Evolutionary conservation across 257 asterid genomes (phyloP).

Genomic region (Solanum chmielewskii): DNA sequence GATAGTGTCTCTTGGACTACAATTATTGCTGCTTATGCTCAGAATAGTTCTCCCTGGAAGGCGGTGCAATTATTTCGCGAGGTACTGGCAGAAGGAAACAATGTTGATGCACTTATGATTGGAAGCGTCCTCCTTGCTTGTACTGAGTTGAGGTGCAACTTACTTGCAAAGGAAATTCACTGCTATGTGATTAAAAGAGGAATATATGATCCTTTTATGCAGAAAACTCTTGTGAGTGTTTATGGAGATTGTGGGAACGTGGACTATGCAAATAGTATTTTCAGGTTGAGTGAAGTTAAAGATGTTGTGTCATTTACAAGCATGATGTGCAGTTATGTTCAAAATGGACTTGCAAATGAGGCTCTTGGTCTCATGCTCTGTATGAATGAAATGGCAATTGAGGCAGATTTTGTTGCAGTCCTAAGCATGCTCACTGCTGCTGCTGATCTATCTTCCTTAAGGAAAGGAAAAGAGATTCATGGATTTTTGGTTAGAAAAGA

Average conservation of each 20-base stretch:
- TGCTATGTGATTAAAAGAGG: constrained; percentile 38
- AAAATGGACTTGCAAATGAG: constrained; percentile 50
- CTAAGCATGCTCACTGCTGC: constrained; percentile 50
- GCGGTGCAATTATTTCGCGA: constrained; percentile 39
- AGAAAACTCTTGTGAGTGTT: constrained; percentile 43
- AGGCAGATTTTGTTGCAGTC: constrained; percentile 52
- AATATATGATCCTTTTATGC: constrained; percentile 28
- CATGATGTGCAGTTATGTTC: constrained; percentile 59
- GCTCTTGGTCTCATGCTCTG: constrained; percentile 48
- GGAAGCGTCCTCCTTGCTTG: constrained; percentile 68
- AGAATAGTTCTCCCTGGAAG: constrained; percentile 27
- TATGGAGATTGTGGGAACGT: constrained; percentile 62
- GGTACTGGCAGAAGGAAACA: constrained; percentile 20
- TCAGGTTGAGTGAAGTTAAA: constrained; percentile 28
- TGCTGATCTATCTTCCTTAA: constrained; percentile 44
- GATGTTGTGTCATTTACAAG: constrained; percentile 68
- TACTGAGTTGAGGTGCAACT: constrained; percentile 37
- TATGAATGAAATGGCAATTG: constrained; percentile 40
- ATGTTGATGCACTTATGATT: constrained; percentile 44
- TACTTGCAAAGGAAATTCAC: constrained; percentile 54
- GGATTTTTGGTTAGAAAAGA: constrained; percentile 49
- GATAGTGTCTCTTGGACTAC: constrained; percentile 76
- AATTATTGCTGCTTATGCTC: constrained; percentile 52
- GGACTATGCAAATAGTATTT: constrained; percentile 31
- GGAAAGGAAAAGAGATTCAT: constrained; percentile 76